Evolutionary conservation across 768 basidiomycete genomes (phyloP).

Genomic region (Termitomyces sp.): DNA sequence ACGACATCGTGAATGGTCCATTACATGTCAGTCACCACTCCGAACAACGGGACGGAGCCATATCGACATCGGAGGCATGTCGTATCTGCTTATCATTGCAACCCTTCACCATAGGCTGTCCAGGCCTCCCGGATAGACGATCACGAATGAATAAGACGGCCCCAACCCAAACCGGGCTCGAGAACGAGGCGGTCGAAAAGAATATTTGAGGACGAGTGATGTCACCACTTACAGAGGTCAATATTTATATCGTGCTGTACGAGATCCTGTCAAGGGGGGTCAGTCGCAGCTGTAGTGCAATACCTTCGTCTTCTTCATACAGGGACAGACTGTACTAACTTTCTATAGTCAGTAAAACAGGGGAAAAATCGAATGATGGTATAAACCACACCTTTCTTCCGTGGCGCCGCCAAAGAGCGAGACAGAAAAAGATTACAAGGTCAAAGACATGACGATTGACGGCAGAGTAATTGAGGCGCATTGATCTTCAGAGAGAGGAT

Average conservation of each 20-base stretch:
- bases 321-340: not conserved
- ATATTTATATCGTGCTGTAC: not conserved
- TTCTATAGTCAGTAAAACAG: not conserved
- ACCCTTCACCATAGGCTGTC: too few species aligned
- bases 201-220: too few species aligned
- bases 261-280: not conserved
- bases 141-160: too few species aligned
- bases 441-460: not conserved
- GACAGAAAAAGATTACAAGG: not conserved
- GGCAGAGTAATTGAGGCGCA: not conserved
- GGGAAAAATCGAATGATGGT: not conserved
- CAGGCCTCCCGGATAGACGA: too few species aligned
- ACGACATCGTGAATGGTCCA: not conserved
- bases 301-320: not conserved
- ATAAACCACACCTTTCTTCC: not conserved
- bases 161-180: too few species aligned
- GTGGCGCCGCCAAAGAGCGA: not conserved
- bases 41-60: not conserved
- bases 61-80: not conserved
- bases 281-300: not conserved
- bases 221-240: not conserved
- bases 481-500: not conserved
- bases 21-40: not conserved
- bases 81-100: not conserved
- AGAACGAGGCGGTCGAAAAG: too few species aligned